These are phyloP conservation scores for Chrysanthemum lavandulifolium DNA, from an alignment of 129 eudicot species.

Conservation along the genomic window DNA sequence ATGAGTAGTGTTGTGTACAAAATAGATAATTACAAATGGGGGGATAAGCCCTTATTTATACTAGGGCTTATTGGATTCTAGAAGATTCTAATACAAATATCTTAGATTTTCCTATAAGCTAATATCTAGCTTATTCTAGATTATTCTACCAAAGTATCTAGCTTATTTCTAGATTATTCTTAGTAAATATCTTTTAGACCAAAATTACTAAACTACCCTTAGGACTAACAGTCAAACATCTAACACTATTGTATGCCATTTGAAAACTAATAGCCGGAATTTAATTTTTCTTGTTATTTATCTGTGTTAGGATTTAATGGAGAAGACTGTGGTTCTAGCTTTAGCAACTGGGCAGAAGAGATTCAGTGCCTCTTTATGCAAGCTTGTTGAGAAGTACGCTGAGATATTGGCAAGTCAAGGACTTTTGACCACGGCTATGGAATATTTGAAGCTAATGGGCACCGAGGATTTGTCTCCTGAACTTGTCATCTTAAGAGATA, in stretches of 20 bases:
- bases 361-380: conserved; percentile 83
- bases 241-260: background rate
- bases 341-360: conserved; percentile 87
- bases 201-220: too few relatives aligned
- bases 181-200: too few relatives aligned
- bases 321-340: conserved; percentile 91
- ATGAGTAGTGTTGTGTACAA: too few relatives aligned
- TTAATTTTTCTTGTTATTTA: background rate
- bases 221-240: too few relatives aligned
- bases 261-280: background rate
- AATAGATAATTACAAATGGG: too few relatives aligned
- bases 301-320: conserved; percentile 74
- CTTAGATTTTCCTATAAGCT: too few relatives aligned
- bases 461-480: conserved; percentile 88
- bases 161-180: too few relatives aligned
- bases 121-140: too few relatives aligned
- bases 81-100: too few relatives aligned
- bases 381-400: conserved; percentile 90
- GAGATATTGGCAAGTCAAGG: conserved; percentile 97
- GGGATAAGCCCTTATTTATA: too few relatives aligned
- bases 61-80: too few relatives aligned
- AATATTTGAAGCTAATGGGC: conserved; percentile 74
- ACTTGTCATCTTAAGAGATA: conserved; percentile 72
- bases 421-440: conserved; percentile 78
- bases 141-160: too few relatives aligned